A percentile compares a stretch with the other conserved stretches of the same genome.
Conservation (phyloP, 257 asterid species). For the Eustoma russellianum region DNA sequence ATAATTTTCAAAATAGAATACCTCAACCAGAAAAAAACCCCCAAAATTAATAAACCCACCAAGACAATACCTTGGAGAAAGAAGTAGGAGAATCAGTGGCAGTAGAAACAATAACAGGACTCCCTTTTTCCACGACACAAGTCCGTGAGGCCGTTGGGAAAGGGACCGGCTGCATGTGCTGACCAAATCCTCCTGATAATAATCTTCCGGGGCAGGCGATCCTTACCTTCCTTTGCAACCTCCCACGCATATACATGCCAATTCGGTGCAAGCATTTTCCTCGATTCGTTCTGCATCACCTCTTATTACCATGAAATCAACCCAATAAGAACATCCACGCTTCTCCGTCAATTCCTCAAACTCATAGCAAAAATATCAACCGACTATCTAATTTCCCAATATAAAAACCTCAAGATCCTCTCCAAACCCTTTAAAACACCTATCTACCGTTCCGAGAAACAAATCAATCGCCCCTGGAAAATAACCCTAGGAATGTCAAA, state of each 20-base stretch:
- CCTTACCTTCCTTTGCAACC: constrained; percentile 17
- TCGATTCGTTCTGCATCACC: constrained; percentile 8
- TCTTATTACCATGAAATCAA: constrained; percentile 25
- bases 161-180: constrained; percentile 31
- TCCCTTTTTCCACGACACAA: constrained; percentile 18
- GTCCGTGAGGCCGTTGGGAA: constrained; percentile 21
- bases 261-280: constrained; percentile 25
- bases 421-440: too few species aligned
- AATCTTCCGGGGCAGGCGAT: constrained; percentile 9
- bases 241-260: constrained; percentile 39
- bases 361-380: constrained; percentile 13
- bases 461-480: too few species aligned
- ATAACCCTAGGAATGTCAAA: too few species aligned
- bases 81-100: constrained; percentile 15
- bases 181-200: constrained; percentile 8
- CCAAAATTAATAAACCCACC: constrained; percentile 1
- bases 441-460: too few species aligned
- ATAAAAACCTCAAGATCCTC: too few species aligned
- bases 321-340: constrained; percentile 1
- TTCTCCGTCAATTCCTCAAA: constrained; percentile 12
- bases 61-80: constrained; percentile 26
- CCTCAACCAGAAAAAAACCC: not conserved
- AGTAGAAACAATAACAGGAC: constrained; percentile 7
- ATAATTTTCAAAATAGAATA: not conserved
- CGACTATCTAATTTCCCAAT: too few species aligned